Evolutionary conservation across 805 yeast species (phyloP).

Genomic region (Groenewaldozyma tartarivorans): DNA sequence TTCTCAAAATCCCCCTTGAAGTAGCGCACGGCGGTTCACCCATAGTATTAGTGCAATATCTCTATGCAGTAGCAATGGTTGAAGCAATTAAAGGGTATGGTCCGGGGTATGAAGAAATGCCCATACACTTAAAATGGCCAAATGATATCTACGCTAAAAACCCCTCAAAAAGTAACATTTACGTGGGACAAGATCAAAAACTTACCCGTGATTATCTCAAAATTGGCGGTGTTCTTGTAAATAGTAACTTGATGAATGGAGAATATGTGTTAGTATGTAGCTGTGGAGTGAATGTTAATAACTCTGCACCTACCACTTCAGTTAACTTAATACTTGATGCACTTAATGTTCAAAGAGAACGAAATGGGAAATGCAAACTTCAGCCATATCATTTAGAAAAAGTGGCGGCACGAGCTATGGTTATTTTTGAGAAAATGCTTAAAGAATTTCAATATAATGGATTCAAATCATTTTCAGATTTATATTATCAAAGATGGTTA

Average conservation of each 20-base stretch:
- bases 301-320: constrained; percentile 89
- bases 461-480: constrained; percentile 51
- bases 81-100: constrained; percentile 63
- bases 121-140: constrained; percentile 90
- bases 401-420: constrained; percentile 60
- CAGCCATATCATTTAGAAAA: constrained; percentile 38
- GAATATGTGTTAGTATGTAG: constrained; percentile 69
- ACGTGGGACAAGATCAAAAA: constrained; percentile 14
- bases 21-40: constrained; percentile 31
- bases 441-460: constrained; percentile 50
- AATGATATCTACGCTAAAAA: constrained; percentile 75
- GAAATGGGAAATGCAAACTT: constrained; percentile 34
- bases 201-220: constrained; percentile 42
- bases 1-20: constrained; percentile 45
- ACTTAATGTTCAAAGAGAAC: constrained; percentile 44
- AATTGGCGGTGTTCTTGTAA: constrained; percentile 76
- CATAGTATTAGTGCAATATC: constrained; percentile 78
- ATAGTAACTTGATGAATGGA: constrained; percentile 56
- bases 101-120: constrained; percentile 61
- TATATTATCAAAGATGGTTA: constrained; percentile 80
- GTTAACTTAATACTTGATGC: constrained; percentile 58
- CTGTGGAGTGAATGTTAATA: constrained; percentile 74
- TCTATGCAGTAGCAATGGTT: constrained; percentile 73
- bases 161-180: constrained; percentile 35
- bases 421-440: constrained; percentile 52